These are phyloP conservation scores for Kwoniella shivajii DNA, from an alignment of 1,284 basidiomycete species.

Conservation along the genomic window DNA sequence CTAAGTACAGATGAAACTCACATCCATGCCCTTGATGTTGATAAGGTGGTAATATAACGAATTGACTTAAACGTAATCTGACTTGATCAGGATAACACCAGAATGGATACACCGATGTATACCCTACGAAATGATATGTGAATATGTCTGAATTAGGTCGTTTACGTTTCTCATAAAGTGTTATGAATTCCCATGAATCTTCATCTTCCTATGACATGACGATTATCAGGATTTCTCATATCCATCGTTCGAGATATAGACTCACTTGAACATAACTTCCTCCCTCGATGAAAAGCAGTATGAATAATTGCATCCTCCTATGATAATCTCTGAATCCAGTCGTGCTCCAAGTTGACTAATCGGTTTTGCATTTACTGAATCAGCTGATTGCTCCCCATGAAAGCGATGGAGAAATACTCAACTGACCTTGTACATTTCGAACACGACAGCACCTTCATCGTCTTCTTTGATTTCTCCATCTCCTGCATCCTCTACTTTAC, in stretches of 20 bases:
- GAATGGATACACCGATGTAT: conserved; percentile 88
- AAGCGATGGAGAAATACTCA: background rate
- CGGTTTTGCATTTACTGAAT: background rate
- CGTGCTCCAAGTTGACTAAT: conserved; percentile 77
- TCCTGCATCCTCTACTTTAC: conserved; percentile 15
- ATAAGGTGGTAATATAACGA: conserved; percentile 88
- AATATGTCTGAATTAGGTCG: conserved; percentile 53
- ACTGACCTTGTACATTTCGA: conserved; percentile 83
- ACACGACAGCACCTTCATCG: conserved; percentile 66
- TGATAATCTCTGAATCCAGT: conserved; percentile 92
- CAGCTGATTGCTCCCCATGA: background rate
- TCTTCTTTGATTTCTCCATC: conserved; percentile 58
- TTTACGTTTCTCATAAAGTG: conserved; percentile 80
- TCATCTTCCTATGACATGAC: conserved; percentile 65
- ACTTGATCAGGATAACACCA: conserved; percentile 89
- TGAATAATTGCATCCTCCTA: conserved; percentile 91
- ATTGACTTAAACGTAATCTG: conserved; percentile 86
- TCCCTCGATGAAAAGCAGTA: conserved; percentile 91
- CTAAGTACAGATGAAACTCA: no score
- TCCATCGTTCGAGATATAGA: background rate
- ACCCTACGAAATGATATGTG: conserved; percentile 89
- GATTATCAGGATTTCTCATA: background rate
- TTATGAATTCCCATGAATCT: conserved; percentile 82
- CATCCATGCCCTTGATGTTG: conserved; percentile 89
- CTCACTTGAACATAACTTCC: conserved; percentile 80